Evolutionary conservation across 225 moss, liverwort and hornwort species (phyloP), one percentile per base, ranked within the genome.

Genomic region (Ulota crispa): DNA sequence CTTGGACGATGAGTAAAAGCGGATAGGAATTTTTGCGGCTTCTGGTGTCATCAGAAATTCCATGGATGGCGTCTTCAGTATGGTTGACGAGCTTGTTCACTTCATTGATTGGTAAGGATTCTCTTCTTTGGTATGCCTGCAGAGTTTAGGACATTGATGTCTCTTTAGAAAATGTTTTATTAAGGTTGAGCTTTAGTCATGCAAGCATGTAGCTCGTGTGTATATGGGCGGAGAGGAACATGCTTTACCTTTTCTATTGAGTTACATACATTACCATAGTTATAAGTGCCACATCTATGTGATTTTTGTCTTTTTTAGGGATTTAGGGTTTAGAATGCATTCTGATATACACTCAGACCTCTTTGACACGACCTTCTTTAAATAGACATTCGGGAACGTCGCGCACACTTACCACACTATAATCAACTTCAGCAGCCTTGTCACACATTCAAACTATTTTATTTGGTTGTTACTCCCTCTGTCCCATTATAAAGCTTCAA

Each of bases 1-100:
- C 90, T 39, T 93, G 87, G 4, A 91, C 16, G 0, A 94, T 70
- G 32, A 91, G 86, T 19, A 92, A 80, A 20, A 94, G 74, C 0
- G 79, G 85, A 28, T 80, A 82, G 6, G 92, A 94, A 19, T 91
- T 88, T 62, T 84, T 87, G 27, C 75, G 21, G 19, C 82, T 69
- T 66, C 1, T 61, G 27, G 61, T 26, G 57, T 83, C 11, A 0
- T 80, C 13, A 0, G 80, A 86, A 31, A 89, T 50, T 70, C 66
- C 47, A 53, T 32, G 8, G 37, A 91, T 85, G 11, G 57, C 26
- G 0, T 42, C 15, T 67, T 84, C 78, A 0, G 89, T 41, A 30
- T 88, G 80, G 75, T 88, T 64, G 2, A 45, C 63, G 0, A 83
- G 43, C 19, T 28, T 52, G 80, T 87, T 13, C 53, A 88, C 67